Evolutionary conservation across 2,329 filamentous ascomycete genomes (phyloP), one percentile per base, ranked within the genome.

Genomic region (Tolypocladium cylindrosporum): DNA sequence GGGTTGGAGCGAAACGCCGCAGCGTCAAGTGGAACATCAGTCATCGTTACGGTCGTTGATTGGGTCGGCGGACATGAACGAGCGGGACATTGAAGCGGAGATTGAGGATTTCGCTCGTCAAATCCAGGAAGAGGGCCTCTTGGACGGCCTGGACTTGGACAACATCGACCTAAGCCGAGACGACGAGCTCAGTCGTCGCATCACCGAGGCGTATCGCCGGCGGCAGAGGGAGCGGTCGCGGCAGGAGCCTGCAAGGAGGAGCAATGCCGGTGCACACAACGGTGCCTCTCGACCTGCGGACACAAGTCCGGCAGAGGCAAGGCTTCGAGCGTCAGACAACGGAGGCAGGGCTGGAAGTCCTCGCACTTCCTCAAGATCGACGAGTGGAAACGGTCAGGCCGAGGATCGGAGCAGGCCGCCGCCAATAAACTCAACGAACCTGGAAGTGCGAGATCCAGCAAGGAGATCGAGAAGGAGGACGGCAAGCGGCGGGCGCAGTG

Each of bases 21-120:
- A 76, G 57, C 72, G 88, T 55, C 87, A 86, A 56, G 79, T 97
- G 54, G 91, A 94, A 68, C 93, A 97, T 68, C 93, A 97, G 74
- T 88, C 91, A 0, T 96, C 91, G 59, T 76, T 97, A 62, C 80
- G 92, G 56, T 96, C 90, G 11, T 75, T 97, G 59, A 85, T 97
- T 59, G 92, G 90, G 67, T 83, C 87, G 5, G 89, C 88, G 0
- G 88, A 92, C 61, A 79, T 90, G 58, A 89, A 89, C 64, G 85
- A 87, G 52, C 81, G 85, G 24, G 88, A 93, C 63, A 87, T 96
- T 65, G 89, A 96, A 69, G 85, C 89, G 60, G 91, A 96, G 69
- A 95, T 97, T 59, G 83, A 94, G 64, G 91, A 94, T 60, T 95
- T 97, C 65, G 83, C 95, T 63, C 84, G 90, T 50, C 91, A 96